A percentile compares a stretch with the other conserved stretches of the same genome.
Evolutionary conservation across 2,329 filamentous ascomycete species (phyloP).

Genomic region (Ophiocordyceps camponoti-leonardi): DNA sequence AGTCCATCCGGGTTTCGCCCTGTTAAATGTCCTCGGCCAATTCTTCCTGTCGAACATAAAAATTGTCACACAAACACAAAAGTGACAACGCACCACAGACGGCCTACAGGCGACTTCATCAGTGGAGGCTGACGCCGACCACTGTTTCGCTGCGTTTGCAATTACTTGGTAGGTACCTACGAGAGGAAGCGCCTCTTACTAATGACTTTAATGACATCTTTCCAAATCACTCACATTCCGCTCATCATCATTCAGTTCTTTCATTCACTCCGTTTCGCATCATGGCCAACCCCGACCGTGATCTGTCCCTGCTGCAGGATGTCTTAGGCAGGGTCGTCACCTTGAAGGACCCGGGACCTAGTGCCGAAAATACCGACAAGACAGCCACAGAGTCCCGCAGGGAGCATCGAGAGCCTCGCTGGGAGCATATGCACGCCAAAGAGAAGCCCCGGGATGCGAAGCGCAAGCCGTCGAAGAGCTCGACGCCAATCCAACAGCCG

Average conservation of each 20-base stretch:
- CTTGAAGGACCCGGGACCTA: not conserved
- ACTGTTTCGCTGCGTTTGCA: too few species aligned
- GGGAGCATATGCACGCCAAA: slow-evolving; percentile 1
- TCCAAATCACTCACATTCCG: not conserved
- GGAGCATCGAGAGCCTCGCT: not conserved
- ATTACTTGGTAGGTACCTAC: too few species aligned
- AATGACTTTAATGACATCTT: not conserved
- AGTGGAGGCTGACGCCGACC: too few species aligned
- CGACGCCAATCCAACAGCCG: not conserved
- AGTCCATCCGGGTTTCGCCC: too few species aligned
- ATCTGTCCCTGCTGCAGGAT: slow-evolving; percentile 4
- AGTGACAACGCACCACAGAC: too few species aligned
- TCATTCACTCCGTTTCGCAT: not conserved
- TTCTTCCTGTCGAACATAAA: too few species aligned
- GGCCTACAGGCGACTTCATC: too few species aligned
- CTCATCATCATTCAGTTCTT: not conserved
- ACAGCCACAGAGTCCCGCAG: not conserved
- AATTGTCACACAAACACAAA: too few species aligned
- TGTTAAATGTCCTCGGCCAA: too few species aligned
- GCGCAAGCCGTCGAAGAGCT: not conserved
- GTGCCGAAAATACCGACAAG: not conserved
- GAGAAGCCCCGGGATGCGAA: not conserved
- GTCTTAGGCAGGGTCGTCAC: slow-evolving; percentile 4
- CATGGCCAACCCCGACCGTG: slow-evolving; percentile 1
- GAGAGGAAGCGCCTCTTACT: too few species aligned